Conservation (phyloP, 1,284 basidiomycete genomes). For the Amylostereum areolatum region DNA sequence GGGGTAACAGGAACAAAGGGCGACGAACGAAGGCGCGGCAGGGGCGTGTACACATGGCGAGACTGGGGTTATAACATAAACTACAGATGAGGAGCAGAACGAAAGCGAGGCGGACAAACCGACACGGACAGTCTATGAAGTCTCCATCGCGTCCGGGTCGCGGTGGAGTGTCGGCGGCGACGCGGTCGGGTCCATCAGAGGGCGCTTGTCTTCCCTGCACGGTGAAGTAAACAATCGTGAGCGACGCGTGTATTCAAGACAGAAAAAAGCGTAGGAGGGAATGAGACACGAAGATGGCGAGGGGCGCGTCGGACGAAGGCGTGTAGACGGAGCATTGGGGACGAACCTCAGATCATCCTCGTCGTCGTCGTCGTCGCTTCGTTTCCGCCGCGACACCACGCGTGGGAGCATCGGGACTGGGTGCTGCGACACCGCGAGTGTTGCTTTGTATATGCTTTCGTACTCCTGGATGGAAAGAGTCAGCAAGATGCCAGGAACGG, state of each 20-base stretch:
- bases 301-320: too few species aligned
- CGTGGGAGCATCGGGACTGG: conserved; percentile 32
- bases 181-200: conserved; percentile 18
- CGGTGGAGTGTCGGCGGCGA: conserved; percentile 7
- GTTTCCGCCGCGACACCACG: conserved; percentile 53
- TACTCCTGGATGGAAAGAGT: conserved; percentile 56
- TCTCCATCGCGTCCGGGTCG: conserved; percentile 48
- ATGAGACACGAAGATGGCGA: too few species aligned
- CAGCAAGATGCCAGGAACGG: neutral
- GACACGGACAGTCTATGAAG: conserved; percentile 2
- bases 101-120: too few species aligned
- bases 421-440: conserved; percentile 54
- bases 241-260: too few species aligned
- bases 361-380: conserved; percentile 57
- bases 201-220: conserved; percentile 19
- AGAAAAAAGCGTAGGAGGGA: too few species aligned
- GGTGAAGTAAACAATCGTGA: too few species aligned
- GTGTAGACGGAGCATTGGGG: too few species aligned
- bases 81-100: too few species aligned
- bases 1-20: too few species aligned
- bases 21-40: too few species aligned
- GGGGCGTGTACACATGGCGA: too few species aligned
- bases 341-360: conserved; percentile 19
- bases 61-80: too few species aligned
- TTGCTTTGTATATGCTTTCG: conserved; percentile 82